phyloP scores from a whole-genome alignment of 176 grass and related monocot genomes.

The Oropetium thomaeum region DNA sequence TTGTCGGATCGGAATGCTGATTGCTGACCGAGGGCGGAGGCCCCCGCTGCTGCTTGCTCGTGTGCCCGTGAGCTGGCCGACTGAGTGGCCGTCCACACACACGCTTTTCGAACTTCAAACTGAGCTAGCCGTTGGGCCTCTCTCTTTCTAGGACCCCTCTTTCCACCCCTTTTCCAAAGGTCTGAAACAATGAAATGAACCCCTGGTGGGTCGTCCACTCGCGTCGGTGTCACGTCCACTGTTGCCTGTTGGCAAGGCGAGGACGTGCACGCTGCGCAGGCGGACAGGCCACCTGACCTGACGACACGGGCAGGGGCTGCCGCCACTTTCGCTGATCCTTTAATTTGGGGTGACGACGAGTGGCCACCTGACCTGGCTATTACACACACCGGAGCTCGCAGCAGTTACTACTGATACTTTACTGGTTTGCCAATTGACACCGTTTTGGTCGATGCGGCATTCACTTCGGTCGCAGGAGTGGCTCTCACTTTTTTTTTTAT shows the following conservation, averaged over 20 bases:
- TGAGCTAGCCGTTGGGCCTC: conserved; percentile 42
- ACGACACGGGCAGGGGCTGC: no score
- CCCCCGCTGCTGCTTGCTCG: not conserved
- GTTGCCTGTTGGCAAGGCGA: no score
- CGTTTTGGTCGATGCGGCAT: not conserved
- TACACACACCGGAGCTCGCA: no score
- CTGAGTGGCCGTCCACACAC: not conserved
- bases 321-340: no score
- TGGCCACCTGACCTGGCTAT: no score
- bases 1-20: conserved; percentile 20
- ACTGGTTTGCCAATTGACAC: not conserved
- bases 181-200: not conserved
- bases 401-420: no score
- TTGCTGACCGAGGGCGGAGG: not conserved
- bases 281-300: conserved; percentile 1
- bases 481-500: no score
- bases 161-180: not conserved
- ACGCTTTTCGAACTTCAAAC: conserved; percentile 27
- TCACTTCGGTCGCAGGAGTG: not conserved
- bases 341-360: no score
- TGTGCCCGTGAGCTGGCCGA: conserved; percentile 18
- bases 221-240: not conserved
- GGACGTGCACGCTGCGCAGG: no score
- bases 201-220: not conserved
- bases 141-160: not conserved